Evolutionary conservation across 1,139 yeast genomes (phyloP), one percentile per base, ranked within the genome.

Genomic region (Pichia terricola): DNA sequence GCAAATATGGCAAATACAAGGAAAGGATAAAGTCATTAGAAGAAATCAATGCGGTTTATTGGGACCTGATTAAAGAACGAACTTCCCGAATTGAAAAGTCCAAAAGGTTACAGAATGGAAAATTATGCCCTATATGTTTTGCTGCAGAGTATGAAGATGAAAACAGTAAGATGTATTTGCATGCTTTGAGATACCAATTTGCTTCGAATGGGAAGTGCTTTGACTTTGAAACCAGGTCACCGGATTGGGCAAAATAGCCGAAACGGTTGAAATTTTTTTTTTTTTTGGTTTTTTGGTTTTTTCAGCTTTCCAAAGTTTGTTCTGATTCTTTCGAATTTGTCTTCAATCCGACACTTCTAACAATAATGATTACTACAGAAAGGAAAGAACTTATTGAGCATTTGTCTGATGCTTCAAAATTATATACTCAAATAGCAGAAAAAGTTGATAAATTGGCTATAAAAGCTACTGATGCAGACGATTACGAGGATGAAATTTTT

Each of bases 141-240:
- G 60, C 69, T 4, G 52, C 55, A 1, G 47, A 70, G 5, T 68
- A 66, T 42, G 54, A 61, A 1, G 70, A 69, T 38, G 67, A 67
- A 22, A 28, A 56, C 71, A n/a, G n/a, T 50, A 63, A 58, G 22
- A 62, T 79, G n/a, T 75, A 72, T 70, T 57, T 80, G 37, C 86
- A 80, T 62, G 77, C 85, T 5, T 45, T 41, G 4, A 64, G 64
- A 40, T 77, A 77, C 49, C 27, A 36, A 5, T 43, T 33, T 30
- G 38, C 32, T 28, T 7, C 32, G 10, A 28, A 28, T 10, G 10
- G 10, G 10, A 6, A 28, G 10, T 6, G 6, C 9, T 28, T 7
- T 28, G 9, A 28, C 6, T 28, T 28, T 28, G 10, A 7, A 7
- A 10, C 32, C 6, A 28, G 10, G 9, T 10, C 32, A 28, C 32